Evolutionary conservation across 148 eudicot genomes (phyloP), one percentile per base, ranked within the genome.

Genomic region (Dianthus caryophyllus): DNA sequence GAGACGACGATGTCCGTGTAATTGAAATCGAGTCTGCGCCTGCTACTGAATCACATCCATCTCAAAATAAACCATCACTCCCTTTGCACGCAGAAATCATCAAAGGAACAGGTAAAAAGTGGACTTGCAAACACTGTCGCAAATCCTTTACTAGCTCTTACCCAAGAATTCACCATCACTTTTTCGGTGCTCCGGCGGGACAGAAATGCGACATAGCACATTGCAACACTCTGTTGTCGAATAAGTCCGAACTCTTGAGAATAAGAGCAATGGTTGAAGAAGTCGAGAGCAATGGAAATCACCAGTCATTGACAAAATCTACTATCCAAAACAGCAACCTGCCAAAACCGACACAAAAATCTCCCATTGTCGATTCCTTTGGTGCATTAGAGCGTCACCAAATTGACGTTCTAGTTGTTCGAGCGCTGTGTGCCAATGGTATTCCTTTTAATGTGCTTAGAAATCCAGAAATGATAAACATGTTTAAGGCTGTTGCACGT

Each of bases 401-500:
- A 25, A 15, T 54, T 22, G 59, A 54, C 25, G 16, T 22, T 22
- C 59, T 54, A 22, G 15, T 24, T 24, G 59, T 59, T 31, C 21
- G 22, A 31, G 63, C 63, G n/a, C 33, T 59, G 10, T 26, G 46
- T 38, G 68, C 62, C 3, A 74, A 61, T 27, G 72, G 56, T 1
- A 39, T 74, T 49, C 47, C 72, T 1, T 74, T 67, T 22, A 61
- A 69, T 54, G 73, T 68, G 13, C 53, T 75, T 4, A 27, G 59
- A 55, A 62, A 26, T 64, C 70, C 65, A 27, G 47, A 69, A 31
- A 69, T 63, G 31, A 15, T 24, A 5, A 15, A 54, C 6, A 54
- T 55, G 65, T 33, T 56, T 1, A 26, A 1, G 5, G 59, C 61
- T 0, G 20, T 69, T 9, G 52, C 65, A 7, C 58, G 53, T 26